Evolutionary conservation across 2,329 filamentous ascomycete genomes (phyloP), one percentile per base, ranked within the genome.

Genomic region (Dothistroma septosporum): DNA sequence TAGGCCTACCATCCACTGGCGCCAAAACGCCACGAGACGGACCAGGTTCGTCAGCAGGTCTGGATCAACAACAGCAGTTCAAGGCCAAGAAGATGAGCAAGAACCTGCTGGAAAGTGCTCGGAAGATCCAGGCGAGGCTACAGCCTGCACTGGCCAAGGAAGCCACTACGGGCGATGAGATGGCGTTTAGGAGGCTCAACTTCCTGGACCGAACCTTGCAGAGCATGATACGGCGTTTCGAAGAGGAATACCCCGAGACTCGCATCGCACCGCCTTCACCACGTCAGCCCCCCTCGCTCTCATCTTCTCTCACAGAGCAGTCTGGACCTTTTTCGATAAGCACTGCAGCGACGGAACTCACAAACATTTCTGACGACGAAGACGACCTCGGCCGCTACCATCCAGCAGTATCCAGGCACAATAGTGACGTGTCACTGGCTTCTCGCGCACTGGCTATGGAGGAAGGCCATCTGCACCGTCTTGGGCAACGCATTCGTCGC

Each of bases 41-140:
- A 16, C 68, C 70, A 4, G 61, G 64, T 22, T 68, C 64, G 14
- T 69, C 69, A 49, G 69, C 69, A 16, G 69, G 70, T 19, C 52
- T 70, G 2, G 69, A 56, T 66, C 74, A n/a, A 60, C 55, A 57
- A 60, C 66, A 73, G 63, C 61, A 66, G 49, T 82, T 83, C 65
- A 92, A 90, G 74, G 91, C 92, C 41, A 92, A 92, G 76, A 90
- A 95, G 69, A 95, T 97, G 86, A 94, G 91, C 22, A 96, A 94
- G 78, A 91, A 95, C 72, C 77, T 99, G 44, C 82, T 97, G 59
- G 84, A 87, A 52, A 92, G 90, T 66, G 94, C 94, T 12, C 86
- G 94, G 63, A 96, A 95, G 79, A 97, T 97, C 64, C 85, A 91
- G 55, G 80, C 84, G 31, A 83, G 93, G 53, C 81, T 99, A 53